Evolutionary conservation across 306 rosid species (phyloP).

Genomic region (Vigna nakashimae): DNA sequence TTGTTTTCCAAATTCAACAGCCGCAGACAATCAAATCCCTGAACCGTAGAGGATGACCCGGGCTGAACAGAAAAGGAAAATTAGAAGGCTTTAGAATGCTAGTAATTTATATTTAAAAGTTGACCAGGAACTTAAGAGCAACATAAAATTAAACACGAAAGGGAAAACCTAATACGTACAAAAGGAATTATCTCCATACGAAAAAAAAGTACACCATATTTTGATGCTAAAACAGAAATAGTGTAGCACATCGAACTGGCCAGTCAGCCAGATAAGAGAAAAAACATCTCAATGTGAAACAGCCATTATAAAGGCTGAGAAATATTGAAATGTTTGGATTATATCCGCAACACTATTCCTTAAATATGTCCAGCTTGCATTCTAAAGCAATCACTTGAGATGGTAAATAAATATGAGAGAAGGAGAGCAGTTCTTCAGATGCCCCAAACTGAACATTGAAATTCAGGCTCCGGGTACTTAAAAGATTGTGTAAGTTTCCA

Average conservation of each 20-base stretch:
- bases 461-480: not conserved
- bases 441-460: conserved; percentile 32
- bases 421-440: not conserved
- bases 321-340: conserved; percentile 6
- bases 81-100: conserved; percentile 41
- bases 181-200: conserved; percentile 5
- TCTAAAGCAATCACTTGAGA: conserved; percentile 10
- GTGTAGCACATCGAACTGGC: conserved; percentile 30
- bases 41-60: conserved; percentile 66
- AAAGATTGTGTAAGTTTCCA: conserved; percentile 7
- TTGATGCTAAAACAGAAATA: conserved; percentile 23
- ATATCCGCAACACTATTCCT: conserved; percentile 34
- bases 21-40: conserved; percentile 79
- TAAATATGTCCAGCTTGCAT: conserved; percentile 26
- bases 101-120: conserved; percentile 24
- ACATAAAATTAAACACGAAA: conserved; percentile 16
- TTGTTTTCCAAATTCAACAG: conserved; percentile 93
- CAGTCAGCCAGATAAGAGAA: conserved; percentile 32
- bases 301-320: conserved; percentile 19
- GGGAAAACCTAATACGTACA: conserved; percentile 17
- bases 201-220: conserved; percentile 18
- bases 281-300: conserved; percentile 31
- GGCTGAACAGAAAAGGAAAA: conserved; percentile 63
- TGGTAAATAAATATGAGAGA: not conserved
- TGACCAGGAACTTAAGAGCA: not conserved